Conservation (phyloP, 345 rosid species). For the Pistacia atlantica region DNA sequence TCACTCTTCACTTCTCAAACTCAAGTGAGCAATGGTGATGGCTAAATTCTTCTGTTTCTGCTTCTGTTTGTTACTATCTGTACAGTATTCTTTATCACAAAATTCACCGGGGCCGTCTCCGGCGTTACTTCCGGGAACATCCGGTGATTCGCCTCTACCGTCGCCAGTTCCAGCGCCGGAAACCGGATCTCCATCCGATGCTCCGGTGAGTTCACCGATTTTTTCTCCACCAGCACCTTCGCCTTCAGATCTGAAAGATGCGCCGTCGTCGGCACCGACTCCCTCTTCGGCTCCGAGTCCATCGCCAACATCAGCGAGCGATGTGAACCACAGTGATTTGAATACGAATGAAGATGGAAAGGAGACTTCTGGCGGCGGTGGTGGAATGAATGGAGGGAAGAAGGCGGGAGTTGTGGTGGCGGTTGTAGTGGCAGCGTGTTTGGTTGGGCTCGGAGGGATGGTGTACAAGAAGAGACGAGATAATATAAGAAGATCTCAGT, state of each 20-base stretch:
- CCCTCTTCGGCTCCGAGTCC: background rate
- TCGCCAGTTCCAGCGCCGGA: background rate
- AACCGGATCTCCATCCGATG: conserved; percentile 23
- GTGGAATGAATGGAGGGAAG: conserved; percentile 54
- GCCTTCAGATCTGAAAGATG: background rate
- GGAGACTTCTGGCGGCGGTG: conserved; percentile 15
- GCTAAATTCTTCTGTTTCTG: background rate
- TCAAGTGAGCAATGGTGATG: background rate
- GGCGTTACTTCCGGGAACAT: background rate
- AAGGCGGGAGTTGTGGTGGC: conserved; percentile 63
- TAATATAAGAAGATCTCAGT: conserved; percentile 56
- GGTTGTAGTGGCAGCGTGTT: conserved; percentile 46
- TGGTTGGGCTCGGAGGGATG: conserved; percentile 51
- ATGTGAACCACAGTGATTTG: conserved; percentile 32
- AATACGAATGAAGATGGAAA: conserved; percentile 24
- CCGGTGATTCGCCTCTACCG: background rate
- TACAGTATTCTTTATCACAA: too few species aligned
- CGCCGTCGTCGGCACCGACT: conserved; percentile 20
- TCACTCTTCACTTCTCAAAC: background rate
- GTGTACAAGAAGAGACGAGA: conserved; percentile 72
- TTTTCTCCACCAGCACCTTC: conserved; percentile 29
- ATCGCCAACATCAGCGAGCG: conserved; percentile 21
- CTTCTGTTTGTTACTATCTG: background rate
- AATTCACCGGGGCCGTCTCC: background rate
- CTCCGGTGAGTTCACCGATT: conserved; percentile 26